Conservation (phyloP, 768 basidiomycete genomes). For the Chalciporus sphaerocephalus region DNA sequence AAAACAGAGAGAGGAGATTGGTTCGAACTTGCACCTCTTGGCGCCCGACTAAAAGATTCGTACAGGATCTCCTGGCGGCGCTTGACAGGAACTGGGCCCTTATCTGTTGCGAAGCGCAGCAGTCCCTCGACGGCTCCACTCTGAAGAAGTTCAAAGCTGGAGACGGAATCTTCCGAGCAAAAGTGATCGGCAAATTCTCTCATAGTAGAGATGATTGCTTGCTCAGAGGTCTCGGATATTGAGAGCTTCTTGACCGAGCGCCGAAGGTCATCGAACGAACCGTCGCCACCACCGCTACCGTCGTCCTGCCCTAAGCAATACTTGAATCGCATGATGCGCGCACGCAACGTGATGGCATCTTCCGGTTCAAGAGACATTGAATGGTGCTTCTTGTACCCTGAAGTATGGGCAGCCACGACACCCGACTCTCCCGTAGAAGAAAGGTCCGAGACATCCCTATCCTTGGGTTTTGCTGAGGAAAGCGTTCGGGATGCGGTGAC, state of each 20-base stretch:
- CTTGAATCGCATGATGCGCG: slow-evolving; percentile 83
- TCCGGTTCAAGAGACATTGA: slow-evolving; percentile 74
- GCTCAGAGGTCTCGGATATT: slow-evolving; percentile 51
- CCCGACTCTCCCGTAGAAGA: slow-evolving; percentile 35
- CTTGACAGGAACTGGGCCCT: slow-evolving; percentile 51
- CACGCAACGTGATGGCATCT: slow-evolving; percentile 90
- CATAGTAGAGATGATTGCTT: slow-evolving; percentile 56
- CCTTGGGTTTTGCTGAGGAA: slow-evolving; percentile 49
- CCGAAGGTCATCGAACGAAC: slow-evolving; percentile 59
- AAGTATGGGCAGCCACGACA: slow-evolving; percentile 31
- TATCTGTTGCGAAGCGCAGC: slow-evolving; percentile 75
- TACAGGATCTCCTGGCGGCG: slow-evolving; percentile 76
- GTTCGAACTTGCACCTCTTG: slow-evolving; percentile 38
- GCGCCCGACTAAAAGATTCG: slow-evolving; percentile 65
- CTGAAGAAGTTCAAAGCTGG: slow-evolving; percentile 92
- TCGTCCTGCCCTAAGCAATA: slow-evolving; percentile 59
- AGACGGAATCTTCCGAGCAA: slow-evolving; percentile 72
- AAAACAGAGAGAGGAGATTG: slow-evolving; percentile 69
- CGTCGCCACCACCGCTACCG: slow-evolving; percentile 50
- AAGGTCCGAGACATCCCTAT: slow-evolving; percentile 33
- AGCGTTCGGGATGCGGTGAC: slow-evolving; percentile 62
- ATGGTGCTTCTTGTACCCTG: slow-evolving; percentile 64
- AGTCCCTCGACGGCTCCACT: slow-evolving; percentile 89
- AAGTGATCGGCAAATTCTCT: slow-evolving; percentile 80
- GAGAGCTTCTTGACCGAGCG: slow-evolving; percentile 64